A percentile compares a stretch with the other conserved stretches of the same genome.
Evolutionary conservation across 805 yeast genomes (phyloP).

Genomic region (Zygoascus bituminiphila): DNA sequence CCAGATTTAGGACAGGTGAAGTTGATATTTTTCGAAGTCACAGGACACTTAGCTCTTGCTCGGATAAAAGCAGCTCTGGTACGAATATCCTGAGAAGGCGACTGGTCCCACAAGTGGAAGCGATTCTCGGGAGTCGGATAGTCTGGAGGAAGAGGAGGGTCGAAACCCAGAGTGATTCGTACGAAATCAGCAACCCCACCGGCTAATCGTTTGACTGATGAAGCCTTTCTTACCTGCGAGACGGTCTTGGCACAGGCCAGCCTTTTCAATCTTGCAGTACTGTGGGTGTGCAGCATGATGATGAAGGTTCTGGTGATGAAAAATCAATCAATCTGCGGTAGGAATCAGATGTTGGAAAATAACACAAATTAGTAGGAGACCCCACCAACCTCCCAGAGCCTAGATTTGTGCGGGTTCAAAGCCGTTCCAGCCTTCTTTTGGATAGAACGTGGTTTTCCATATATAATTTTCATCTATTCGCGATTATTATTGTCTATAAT

Average conservation of each 20-base stretch:
- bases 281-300: background rate
- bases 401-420: no score
- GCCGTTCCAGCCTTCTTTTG: no score
- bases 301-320: background rate
- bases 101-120: slow-evolving; percentile 84
- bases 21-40: slow-evolving; percentile 68
- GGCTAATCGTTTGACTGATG: slow-evolving; percentile 8
- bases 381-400: no score
- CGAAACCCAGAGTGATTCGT: slow-evolving; percentile 42
- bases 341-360: background rate
- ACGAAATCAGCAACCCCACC: slow-evolving; percentile 16
- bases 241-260: background rate
- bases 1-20: slow-evolving; percentile 92
- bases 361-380: background rate
- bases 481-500: no score
- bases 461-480: no score
- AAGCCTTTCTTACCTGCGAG: background rate
- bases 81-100: slow-evolving; percentile 81
- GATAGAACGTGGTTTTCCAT: no score
- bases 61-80: slow-evolving; percentile 87
- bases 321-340: background rate
- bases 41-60: slow-evolving; percentile 84
- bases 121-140: slow-evolving; percentile 66
- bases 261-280: background rate
- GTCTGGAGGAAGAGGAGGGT: slow-evolving; percentile 55